Conservation (phyloP, 208 protist species). For the Wallacemonas collosoma region DNA sequence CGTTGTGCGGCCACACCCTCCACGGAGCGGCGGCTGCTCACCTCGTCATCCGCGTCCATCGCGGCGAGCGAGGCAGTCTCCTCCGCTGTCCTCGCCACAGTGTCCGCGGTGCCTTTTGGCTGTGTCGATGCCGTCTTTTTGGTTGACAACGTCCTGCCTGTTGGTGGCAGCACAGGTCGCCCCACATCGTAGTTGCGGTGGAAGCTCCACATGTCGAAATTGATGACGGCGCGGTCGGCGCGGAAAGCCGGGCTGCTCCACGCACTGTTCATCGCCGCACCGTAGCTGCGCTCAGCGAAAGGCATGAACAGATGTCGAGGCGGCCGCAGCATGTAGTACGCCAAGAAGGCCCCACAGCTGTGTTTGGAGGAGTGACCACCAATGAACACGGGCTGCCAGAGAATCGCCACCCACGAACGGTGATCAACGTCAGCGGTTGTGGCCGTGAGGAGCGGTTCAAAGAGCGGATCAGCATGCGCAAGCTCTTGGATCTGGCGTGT, state of each 20-base stretch:
- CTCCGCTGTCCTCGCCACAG: background rate
- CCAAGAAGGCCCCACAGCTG: conserved; percentile 84
- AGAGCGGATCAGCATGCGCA: conserved; percentile 54
- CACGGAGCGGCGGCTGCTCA: background rate
- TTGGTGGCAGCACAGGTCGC: conserved; percentile 30
- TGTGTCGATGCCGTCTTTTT: conserved; percentile 9
- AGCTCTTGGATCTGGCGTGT: conserved; percentile 76
- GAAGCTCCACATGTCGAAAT: conserved; percentile 72
- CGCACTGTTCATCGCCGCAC: conserved; percentile 64
- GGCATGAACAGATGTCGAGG: conserved; percentile 65
- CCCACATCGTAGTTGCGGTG: conserved; percentile 50
- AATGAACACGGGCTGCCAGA: conserved; percentile 87
- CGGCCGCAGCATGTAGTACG: conserved; percentile 81
- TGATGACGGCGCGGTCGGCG: conserved; percentile 52
- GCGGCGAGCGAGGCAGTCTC: background rate
- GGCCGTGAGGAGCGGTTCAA: conserved; percentile 60
- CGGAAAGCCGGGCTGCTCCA: conserved; percentile 76
- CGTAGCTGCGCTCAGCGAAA: conserved; percentile 45
- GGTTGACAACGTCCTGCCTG: conserved; percentile 17
- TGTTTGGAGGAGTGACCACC: conserved; percentile 77
- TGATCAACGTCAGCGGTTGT: conserved; percentile 75
- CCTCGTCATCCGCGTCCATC: background rate
- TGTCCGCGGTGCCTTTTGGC: background rate
- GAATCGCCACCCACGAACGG: conserved; percentile 86
- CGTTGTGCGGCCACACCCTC: background rate